Percentiles rank a stretch among this genome's conserved stretches.
Conservation (phyloP, 306 rosid species). For the Lupinus albus region DNA sequence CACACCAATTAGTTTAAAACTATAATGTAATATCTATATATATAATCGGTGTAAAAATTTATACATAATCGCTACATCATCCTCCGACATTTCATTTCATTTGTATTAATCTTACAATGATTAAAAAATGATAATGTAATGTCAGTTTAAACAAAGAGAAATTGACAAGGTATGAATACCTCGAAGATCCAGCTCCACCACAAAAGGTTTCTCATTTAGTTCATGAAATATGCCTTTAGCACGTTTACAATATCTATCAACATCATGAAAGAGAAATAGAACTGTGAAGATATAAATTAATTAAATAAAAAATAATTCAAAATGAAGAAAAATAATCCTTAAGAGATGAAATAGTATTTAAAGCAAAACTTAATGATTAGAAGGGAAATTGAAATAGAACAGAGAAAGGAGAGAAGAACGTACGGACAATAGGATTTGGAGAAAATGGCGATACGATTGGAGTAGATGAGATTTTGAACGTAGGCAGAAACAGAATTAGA, state of each 20-base stretch:
- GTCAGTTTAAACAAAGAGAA: neutral
- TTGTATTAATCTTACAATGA: too few relatives aligned
- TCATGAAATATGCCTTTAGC: conserved; percentile 75
- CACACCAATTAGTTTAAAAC: conserved; percentile 14
- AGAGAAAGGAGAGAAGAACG: neutral
- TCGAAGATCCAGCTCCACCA: conserved; percentile 87
- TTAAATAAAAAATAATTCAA: neutral
- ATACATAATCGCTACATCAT: too few relatives aligned
- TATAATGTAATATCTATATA: too few relatives aligned
- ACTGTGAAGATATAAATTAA: neutral
- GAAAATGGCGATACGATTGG: conserved; percentile 78
- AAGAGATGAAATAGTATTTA: too few relatives aligned
- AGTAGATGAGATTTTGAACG: conserved; percentile 78
- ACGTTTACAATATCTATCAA: conserved; percentile 69
- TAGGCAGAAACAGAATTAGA: conserved; percentile 67
- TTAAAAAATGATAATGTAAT: too few relatives aligned
- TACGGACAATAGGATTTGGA: conserved; percentile 97
- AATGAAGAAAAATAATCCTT: neutral
- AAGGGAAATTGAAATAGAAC: neutral
- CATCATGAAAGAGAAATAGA: neutral
- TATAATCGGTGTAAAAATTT: too few relatives aligned
- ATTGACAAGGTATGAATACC: conserved; percentile 46
- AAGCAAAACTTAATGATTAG: conserved; percentile 33
- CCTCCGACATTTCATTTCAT: too few relatives aligned
- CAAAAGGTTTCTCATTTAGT: conserved; percentile 68